A percentile compares a stretch with the other conserved stretches of the same genome.
Evolutionary conservation across 805 yeast species (phyloP).

Genomic region (Priceomyces fermenticarens): DNA sequence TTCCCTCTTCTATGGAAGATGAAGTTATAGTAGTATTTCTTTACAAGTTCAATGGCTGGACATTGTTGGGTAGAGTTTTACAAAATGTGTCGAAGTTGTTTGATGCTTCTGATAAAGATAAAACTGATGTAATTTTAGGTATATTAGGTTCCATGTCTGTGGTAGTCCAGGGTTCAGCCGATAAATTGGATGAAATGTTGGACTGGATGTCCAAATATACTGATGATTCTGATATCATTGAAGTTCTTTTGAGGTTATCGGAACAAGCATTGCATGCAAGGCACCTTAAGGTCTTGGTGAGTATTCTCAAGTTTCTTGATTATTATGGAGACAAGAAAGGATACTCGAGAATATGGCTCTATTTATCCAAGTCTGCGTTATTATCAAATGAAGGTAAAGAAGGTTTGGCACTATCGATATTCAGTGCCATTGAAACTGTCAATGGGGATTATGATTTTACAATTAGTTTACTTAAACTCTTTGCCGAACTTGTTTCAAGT

Average conservation of each 20-base stretch:
- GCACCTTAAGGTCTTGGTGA: constrained; percentile 42
- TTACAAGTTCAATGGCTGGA: constrained; percentile 82
- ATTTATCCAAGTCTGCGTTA: constrained; percentile 63
- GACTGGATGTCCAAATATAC: constrained; percentile 47
- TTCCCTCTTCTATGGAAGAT: constrained; percentile 44
- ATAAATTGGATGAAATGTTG: constrained; percentile 18
- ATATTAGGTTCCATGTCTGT: constrained; percentile 51
- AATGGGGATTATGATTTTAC: constrained; percentile 67
- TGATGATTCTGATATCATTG: constrained; percentile 57
- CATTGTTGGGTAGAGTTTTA: constrained; percentile 72
- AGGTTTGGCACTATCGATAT: constrained; percentile 56
- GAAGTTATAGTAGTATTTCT: constrained; percentile 59
- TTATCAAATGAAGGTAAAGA: constrained; percentile 59
- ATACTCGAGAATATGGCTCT: constrained; percentile 69
- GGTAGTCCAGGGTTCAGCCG: constrained; percentile 38
- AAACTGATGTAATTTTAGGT: constrained; percentile 40
- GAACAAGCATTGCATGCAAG: constrained; percentile 65
- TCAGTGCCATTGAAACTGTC: constrained; percentile 73
- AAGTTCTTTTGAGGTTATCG: constrained; percentile 60
- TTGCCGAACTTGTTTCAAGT: constrained; percentile 50
- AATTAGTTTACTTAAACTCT: constrained; percentile 53
- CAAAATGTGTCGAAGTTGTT: constrained; percentile 54
- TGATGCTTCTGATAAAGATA: constrained; percentile 35
- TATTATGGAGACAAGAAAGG: constrained; percentile 35
- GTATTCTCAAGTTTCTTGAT: constrained; percentile 47